Evolutionary conservation across 2,329 filamentous ascomycete genomes (phyloP), one percentile per base, ranked within the genome.

Genomic region (Thielaviopsis cerberus): DNA sequence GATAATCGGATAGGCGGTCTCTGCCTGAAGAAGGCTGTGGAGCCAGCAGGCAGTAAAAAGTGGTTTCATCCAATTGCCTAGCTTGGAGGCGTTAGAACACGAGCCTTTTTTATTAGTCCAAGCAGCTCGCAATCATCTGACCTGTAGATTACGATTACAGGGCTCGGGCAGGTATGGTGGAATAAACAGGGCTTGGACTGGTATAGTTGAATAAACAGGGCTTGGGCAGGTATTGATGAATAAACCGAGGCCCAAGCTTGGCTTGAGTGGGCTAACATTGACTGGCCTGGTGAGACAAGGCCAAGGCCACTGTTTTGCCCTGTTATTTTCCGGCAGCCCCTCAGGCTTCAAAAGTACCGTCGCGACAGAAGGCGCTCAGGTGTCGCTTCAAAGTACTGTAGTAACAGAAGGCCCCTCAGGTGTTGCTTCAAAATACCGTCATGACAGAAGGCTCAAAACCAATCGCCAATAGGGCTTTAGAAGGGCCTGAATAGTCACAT

Each of bases 371-470:
- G n/a, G n/a, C n/a, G n/a, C n/a, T n/a, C n/a, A n/a, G n/a, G n/a
- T n/a, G n/a, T n/a, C n/a, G n/a, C n/a, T n/a, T n/a, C n/a, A n/a
- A n/a, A n/a, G n/a, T n/a, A n/a, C n/a, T 26, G 17, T 25, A 30
- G 52, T 15, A 52, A 22, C n/a, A n/a, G n/a, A n/a, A n/a, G n/a
- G n/a, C n/a, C n/a, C 55, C 50, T 57, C 48, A 57, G 48, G 55
- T 59, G 53, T 59, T 41, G 25, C 54, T 50, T 25, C 11, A n/a
- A 59, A 22, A 52, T 59, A 59, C 52, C 23, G 57, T 51, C 53
- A 37, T 59, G 37, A 59, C 57, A 59, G 57, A 52, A 59, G 57
- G 57, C 26, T 57, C 55, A 57, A 20, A 25, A 37, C 30, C 37
- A 50, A n/a, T 26, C 23, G 34, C 22, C 15, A 26, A 27, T n/a